Base-by-base conservation (phyloP, 1,284 basidiomycete genomes). In the Baeospora myosura region DNA sequence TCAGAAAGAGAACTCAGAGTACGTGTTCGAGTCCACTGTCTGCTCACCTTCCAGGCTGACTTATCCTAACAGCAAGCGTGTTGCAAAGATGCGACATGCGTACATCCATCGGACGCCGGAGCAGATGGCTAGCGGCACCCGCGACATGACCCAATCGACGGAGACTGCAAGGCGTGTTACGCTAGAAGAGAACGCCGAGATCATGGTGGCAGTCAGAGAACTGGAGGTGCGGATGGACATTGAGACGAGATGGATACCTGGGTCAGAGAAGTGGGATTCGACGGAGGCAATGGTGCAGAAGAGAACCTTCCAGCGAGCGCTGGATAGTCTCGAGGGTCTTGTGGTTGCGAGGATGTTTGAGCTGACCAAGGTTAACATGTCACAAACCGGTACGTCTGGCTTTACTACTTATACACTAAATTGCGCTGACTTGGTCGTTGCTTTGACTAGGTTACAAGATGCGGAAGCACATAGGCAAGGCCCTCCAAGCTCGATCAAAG, bases 381-480 rank as follows among this genome's bases (percentile, higher is more conserved):
- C 43, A 22, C 23, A 26, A n/a, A 41, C 43, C 24, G 43, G 43
- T 44, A 40, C 12, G 33, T 35, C 4, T 29, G 26, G 8, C n/a
- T 8, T 29, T 29, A n/a, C 8, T 3, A 3, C 12, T 16, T 35
- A 3, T 35, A 4, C 11, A 35, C n/a, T 14, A 20, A 16, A 3
- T 35, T 11, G 7, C 12, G 4, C 4, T 21, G 10, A 35, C 2
- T 7, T 11, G n/a, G n/a, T n/a, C n/a, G n/a, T n/a, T n/a, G 7
- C 4, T 35, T 11, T 11, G 11, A 4, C 25, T 40, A 61, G 58
- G 54, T 3, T 59, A 61, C 35, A 56, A 56, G 35, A 44, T 58
- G 35, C 46, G 50, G 2, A 51, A 49, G 22, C 55, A 62, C 5
- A 58, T 61, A 32, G 45, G 49, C 7, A 51, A 53, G 38, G 52